A percentile compares a stretch with the other conserved stretches of the same genome.
Evolutionary conservation across 345 rosid genomes (phyloP).

Genomic region (Viola odorata): DNA sequence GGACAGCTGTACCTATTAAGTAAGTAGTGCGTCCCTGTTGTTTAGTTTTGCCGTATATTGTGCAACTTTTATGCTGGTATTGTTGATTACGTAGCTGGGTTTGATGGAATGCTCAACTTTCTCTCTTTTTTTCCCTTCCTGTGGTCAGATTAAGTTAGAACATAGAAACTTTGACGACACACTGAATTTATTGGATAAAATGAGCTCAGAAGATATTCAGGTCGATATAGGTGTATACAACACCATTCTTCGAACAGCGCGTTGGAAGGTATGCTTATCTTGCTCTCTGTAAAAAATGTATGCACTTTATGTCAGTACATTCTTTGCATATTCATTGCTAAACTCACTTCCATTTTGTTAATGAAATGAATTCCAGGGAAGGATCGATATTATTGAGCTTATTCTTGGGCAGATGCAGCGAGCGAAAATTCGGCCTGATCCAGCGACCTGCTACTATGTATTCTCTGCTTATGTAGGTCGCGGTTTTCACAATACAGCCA

Average conservation of each 20-base stretch:
- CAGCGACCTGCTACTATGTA: conserved; percentile 56
- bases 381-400: conserved; percentile 61
- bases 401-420: conserved; percentile 53
- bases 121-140: conserved; percentile 8
- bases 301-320: not conserved
- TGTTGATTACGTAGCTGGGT: not conserved
- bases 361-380: conserved; percentile 32
- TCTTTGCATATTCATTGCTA: not conserved
- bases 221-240: conserved; percentile 56
- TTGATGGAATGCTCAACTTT: not conserved
- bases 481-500: conserved; percentile 40
- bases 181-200: conserved; percentile 47
- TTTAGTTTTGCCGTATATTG: too few species aligned
- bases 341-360: not conserved
- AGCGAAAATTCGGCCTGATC: conserved; percentile 57
- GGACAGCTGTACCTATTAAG: too few species aligned
- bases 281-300: not conserved
- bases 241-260: conserved; percentile 49
- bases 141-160: conserved; percentile 47
- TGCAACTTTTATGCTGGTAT: not conserved
- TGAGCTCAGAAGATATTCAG: conserved; percentile 39
- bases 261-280: conserved; percentile 36
- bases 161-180: conserved; percentile 45
- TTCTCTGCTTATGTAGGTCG: conserved; percentile 40
- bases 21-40: too few species aligned